Evolutionary conservation across 2,329 filamentous ascomycete species (phyloP).

Genomic region (Beauveria brongniartii): DNA sequence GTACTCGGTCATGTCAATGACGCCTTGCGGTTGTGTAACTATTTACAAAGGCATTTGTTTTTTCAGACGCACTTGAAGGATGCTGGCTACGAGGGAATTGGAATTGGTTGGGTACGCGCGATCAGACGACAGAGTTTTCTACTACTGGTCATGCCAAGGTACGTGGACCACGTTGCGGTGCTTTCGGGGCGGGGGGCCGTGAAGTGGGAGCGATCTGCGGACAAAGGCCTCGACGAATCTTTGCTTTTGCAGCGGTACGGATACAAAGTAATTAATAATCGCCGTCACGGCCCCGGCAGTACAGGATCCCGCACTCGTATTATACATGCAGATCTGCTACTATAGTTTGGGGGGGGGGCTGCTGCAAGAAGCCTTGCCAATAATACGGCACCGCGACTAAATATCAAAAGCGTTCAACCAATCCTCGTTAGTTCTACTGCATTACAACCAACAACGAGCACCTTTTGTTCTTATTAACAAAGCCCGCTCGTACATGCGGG

Average conservation of each 20-base stretch:
- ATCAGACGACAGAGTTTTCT: too few species aligned
- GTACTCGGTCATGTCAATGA: not conserved
- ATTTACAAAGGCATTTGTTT: not conserved
- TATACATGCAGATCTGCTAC: not conserved
- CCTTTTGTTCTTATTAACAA: not conserved
- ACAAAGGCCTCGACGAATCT: too few species aligned
- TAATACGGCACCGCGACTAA: not conserved
- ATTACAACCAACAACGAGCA: not conserved
- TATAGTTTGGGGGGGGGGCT: not conserved
- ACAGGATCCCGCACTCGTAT: not conserved
- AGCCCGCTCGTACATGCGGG: not conserved
- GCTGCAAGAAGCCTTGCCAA: too few species aligned
- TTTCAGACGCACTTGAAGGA: not conserved
- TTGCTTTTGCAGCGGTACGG: not conserved
- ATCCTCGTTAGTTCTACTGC: not conserved
- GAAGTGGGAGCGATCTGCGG: too few species aligned
- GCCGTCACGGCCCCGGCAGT: not conserved
- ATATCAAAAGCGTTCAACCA: not conserved
- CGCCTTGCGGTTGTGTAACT: not conserved
- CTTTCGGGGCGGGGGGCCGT: too few species aligned
- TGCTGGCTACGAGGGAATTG: too few species aligned
- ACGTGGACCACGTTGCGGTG: too few species aligned
- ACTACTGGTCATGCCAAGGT: too few species aligned
- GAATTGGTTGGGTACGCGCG: too few species aligned
- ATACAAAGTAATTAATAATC: not conserved